Conservation (phyloP, 1,284 basidiomycete species). For the Coriolopsis trogii region DNA sequence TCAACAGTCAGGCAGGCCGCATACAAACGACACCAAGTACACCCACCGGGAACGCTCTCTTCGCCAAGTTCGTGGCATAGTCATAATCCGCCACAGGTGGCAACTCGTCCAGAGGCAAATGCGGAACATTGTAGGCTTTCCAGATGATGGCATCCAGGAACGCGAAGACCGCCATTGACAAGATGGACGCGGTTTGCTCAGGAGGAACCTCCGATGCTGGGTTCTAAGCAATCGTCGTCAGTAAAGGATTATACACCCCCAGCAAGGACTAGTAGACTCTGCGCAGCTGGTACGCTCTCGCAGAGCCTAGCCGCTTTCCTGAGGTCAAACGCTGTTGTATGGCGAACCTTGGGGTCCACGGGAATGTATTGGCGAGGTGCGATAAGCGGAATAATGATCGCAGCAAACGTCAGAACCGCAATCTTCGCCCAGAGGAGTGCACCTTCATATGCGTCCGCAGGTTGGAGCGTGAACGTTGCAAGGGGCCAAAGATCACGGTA, state of each 20-base stretch:
- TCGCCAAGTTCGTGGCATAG: slow-evolving; percentile 41
- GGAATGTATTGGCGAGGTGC: slow-evolving; percentile 48
- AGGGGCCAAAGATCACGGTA: slow-evolving; percentile 72
- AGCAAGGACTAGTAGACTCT: too few relatives aligned
- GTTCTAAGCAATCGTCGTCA: too few relatives aligned
- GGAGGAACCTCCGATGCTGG: slow-evolving; percentile 52
- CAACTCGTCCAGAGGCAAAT: slow-evolving; percentile 33
- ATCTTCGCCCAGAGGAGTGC: slow-evolving; percentile 34
- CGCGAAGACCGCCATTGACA: slow-evolving; percentile 57
- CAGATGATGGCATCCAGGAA: slow-evolving; percentile 48
- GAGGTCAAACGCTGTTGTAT: background rate
- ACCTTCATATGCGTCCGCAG: slow-evolving; percentile 41
- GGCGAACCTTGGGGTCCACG: slow-evolving; percentile 45
- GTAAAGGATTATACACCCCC: too few relatives aligned
- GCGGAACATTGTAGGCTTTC: slow-evolving; percentile 28
- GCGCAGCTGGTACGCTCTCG: too few relatives aligned
- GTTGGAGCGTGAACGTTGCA: slow-evolving; percentile 48
- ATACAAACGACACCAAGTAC: background rate
- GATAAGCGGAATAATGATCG: slow-evolving; percentile 45
- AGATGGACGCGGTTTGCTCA: slow-evolving; percentile 66
- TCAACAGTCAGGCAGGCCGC: background rate
- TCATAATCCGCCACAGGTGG: slow-evolving; percentile 53
- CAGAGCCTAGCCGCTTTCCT: too few relatives aligned
- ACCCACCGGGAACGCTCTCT: slow-evolving; percentile 33
- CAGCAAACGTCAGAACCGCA: slow-evolving; percentile 41